phyloP scores from a whole-genome alignment of 164 flowering plant species.

The Vitis rotundifolia region DNA sequence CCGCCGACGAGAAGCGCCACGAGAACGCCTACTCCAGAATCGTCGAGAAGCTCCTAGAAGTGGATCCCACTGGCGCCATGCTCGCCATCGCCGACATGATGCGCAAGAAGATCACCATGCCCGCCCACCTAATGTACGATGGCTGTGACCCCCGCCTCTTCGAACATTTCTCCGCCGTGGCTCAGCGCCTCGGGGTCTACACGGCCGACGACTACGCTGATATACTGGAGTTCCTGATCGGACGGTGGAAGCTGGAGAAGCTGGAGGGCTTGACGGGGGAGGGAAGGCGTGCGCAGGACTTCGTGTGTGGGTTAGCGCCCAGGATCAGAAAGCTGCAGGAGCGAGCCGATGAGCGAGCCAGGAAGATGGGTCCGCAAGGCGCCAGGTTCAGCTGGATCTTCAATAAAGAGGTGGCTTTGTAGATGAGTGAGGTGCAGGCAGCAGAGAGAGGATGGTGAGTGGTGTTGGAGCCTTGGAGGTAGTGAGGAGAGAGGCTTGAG shows the following conservation, averaged over 20 bases:
- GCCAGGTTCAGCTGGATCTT: constrained; percentile 59
- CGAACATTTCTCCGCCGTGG: constrained; percentile 56
- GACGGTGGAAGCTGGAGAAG: constrained; percentile 53
- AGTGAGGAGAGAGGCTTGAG: too few species aligned
- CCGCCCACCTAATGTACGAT: constrained; percentile 59
- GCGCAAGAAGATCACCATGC: constrained; percentile 55
- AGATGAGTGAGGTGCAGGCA: background rate
- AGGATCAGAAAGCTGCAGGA: constrained; percentile 52
- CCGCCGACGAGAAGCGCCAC: constrained; percentile 56
- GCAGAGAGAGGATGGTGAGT: too few species aligned
- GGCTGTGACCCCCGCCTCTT: constrained; percentile 46
- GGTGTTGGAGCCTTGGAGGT: too few species aligned
- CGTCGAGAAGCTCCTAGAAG: constrained; percentile 52
- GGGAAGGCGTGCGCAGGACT: constrained; percentile 50
- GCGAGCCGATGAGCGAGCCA: constrained; percentile 43
- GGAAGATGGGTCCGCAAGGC: constrained; percentile 29
- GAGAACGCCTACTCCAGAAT: constrained; percentile 46
- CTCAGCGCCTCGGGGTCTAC: constrained; percentile 52
- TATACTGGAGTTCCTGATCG: constrained; percentile 49
- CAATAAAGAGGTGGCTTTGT: constrained; percentile 37
- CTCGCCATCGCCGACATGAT: constrained; percentile 48
- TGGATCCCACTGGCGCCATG: constrained; percentile 48
- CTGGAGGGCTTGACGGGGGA: constrained; percentile 43
- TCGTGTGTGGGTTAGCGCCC: constrained; percentile 45
- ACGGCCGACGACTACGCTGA: constrained; percentile 56